Evolutionary conservation across 202 grass and related monocot genomes (phyloP).

Genomic region (Sporobolus alterniflorus): DNA sequence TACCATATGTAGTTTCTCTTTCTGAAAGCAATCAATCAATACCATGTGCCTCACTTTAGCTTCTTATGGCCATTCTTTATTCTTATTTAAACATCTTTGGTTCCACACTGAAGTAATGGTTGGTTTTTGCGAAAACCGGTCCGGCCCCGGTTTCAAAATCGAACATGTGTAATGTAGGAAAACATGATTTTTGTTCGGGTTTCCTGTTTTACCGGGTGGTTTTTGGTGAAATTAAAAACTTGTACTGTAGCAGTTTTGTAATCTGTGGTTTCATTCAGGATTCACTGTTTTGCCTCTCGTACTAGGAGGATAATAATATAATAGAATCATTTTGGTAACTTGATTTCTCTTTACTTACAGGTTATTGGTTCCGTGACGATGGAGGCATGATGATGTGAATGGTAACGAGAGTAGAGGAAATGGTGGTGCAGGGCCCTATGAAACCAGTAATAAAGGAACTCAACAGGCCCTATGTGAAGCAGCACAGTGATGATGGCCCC

Average conservation of each 20-base stretch:
- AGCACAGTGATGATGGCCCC: conserved; percentile 47
- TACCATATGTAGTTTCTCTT: background rate
- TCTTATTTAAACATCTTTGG: conserved; percentile 10
- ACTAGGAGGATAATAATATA: background rate
- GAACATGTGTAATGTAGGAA: no score
- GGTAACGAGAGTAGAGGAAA: conserved; percentile 75
- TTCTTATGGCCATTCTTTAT: conserved; percentile 17
- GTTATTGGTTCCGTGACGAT: conserved; percentile 76
- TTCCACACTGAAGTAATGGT: background rate
- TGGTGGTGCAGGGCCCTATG: conserved; percentile 80
- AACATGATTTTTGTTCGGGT: no score
- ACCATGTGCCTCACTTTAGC: background rate
- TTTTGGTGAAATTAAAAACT: no score
- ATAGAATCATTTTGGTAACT: background rate
- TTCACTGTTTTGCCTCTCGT: background rate
- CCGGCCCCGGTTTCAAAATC: no score
- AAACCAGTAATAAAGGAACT: conserved; percentile 87
- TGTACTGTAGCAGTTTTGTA: no score
- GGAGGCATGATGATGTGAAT: conserved; percentile 72
- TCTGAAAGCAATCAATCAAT: background rate
- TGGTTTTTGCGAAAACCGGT: no score
- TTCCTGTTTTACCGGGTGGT: no score
- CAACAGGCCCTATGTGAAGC: conserved; percentile 62
- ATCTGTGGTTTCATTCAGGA: background rate
- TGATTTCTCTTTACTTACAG: conserved; percentile 52